Evolutionary conservation across 2,329 filamentous ascomycete species (phyloP).

Genomic region (Penicillium sp.): DNA sequence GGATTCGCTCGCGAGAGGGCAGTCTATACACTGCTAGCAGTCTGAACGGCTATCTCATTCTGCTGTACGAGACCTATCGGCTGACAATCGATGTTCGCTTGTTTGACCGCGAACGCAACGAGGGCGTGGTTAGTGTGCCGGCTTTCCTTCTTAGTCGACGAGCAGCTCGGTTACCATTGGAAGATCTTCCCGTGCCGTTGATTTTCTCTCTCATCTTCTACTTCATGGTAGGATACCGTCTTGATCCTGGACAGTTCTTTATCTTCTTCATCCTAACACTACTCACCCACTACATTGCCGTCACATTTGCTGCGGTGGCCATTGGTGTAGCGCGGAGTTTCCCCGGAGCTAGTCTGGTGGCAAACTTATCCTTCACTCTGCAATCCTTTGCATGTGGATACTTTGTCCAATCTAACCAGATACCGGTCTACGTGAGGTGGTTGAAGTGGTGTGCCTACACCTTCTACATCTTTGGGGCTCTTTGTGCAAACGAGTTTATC

Average conservation of each 20-base stretch:
- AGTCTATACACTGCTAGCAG: slow-evolving; percentile 69
- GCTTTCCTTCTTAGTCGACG: slow-evolving; percentile 70
- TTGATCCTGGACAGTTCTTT: slow-evolving; percentile 63
- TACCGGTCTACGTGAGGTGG: slow-evolving; percentile 77
- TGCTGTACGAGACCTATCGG: slow-evolving; percentile 74
- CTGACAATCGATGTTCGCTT: slow-evolving; percentile 71
- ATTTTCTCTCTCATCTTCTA: slow-evolving; percentile 71
- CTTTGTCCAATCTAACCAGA: slow-evolving; percentile 70
- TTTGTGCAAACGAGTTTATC: slow-evolving; percentile 69
- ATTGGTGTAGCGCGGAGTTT: slow-evolving; percentile 66
- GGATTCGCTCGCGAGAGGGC: slow-evolving; percentile 71
- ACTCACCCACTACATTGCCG: slow-evolving; percentile 69
- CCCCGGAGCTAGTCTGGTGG: slow-evolving; percentile 67
- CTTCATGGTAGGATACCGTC: slow-evolving; percentile 73
- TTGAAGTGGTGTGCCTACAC: slow-evolving; percentile 54
- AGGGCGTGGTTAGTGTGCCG: slow-evolving; percentile 67
- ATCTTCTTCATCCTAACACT: slow-evolving; percentile 68
- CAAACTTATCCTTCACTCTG: slow-evolving; percentile 69
- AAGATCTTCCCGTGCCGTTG: slow-evolving; percentile 71
- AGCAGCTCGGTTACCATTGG: slow-evolving; percentile 65
- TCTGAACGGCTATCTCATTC: slow-evolving; percentile 72
- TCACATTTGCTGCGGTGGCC: slow-evolving; percentile 68
- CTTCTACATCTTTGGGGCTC: slow-evolving; percentile 66
- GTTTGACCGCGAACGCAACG: slow-evolving; percentile 72
- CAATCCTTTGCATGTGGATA: slow-evolving; percentile 74